Conservation (phyloP, 768 basidiomycete genomes). For the Xerocomus brunneocitrinus region DNA sequence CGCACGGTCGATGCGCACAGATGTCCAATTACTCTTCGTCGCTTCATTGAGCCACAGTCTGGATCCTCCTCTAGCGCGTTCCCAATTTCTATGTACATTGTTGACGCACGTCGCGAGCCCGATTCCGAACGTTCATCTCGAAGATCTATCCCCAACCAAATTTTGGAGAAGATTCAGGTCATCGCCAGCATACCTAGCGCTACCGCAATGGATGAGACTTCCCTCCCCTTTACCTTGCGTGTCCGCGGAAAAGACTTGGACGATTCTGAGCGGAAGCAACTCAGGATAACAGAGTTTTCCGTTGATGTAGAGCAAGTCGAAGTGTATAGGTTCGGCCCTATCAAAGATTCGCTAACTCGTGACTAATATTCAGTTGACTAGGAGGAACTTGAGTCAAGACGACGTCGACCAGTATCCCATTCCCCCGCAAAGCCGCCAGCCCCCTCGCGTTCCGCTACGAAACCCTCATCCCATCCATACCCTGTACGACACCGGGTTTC, state of each 20-base stretch:
- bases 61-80: conserved; percentile 26
- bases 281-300: conserved; percentile 54
- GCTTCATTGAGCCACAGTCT: conserved; percentile 46
- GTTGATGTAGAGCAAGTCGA: conserved; percentile 63
- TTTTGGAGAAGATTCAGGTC: conserved; percentile 62
- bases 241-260: conserved; percentile 53
- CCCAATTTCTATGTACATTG: conserved; percentile 39
- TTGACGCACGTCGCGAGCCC: conserved; percentile 34
- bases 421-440: conserved; percentile 53
- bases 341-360: background rate
- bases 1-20: conserved; percentile 39
- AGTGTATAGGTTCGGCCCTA: conserved; percentile 51
- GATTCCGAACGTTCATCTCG: conserved; percentile 8
- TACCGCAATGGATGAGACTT: conserved; percentile 42
- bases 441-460: conserved; percentile 56
- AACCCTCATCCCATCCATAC: conserved; percentile 46
- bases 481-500: conserved; percentile 45
- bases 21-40: conserved; percentile 44
- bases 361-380: conserved; percentile 23
- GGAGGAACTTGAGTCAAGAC: conserved; percentile 38
- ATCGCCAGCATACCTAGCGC: conserved; percentile 58
- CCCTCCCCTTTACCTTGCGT: conserved; percentile 54
- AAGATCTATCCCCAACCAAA: conserved; percentile 42
- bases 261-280: conserved; percentile 44
- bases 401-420: conserved; percentile 50